phyloP scores from a whole-genome alignment of 495 filamentous ascomycete species.

The Aspergillus panamensis region DNA sequence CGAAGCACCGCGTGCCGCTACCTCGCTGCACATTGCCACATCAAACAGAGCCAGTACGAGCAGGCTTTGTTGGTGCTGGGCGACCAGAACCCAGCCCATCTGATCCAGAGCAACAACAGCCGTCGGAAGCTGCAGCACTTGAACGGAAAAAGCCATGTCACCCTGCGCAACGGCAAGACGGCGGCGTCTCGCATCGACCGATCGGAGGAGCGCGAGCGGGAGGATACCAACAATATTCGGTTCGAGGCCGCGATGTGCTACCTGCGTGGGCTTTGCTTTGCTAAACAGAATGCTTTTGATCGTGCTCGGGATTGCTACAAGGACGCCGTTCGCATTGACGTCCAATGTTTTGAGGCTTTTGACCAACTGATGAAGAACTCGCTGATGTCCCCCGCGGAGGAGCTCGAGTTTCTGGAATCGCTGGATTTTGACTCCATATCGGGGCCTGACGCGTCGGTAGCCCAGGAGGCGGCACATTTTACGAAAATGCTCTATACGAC shows the following conservation, averaged over 20 bases:
- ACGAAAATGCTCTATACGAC: constrained; percentile 97
- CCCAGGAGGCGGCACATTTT: constrained; percentile 86
- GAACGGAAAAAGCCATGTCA: constrained; percentile 49
- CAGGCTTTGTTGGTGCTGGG: constrained; percentile 86
- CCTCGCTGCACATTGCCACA: constrained; percentile 86
- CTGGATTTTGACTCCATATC: constrained; percentile 84
- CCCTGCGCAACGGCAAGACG: constrained; percentile 44
- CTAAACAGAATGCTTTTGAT: constrained; percentile 97
- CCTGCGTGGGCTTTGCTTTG: constrained; percentile 86
- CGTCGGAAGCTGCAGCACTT: constrained; percentile 57
- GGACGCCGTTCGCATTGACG: constrained; percentile 91
- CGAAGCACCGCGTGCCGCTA: constrained; percentile 83
- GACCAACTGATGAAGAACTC: constrained; percentile 97
- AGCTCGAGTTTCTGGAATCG: constrained; percentile 87
- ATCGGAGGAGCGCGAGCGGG: constrained; percentile 61
- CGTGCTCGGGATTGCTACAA: constrained; percentile 98
- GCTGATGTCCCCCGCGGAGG: constrained; percentile 95
- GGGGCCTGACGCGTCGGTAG: constrained; percentile 54
- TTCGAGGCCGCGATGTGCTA: constrained; percentile 98
- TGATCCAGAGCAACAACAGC: constrained; percentile 66
- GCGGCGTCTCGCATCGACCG: constrained; percentile 49
- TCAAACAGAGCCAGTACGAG: constrained; percentile 83
- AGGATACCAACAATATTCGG: constrained; percentile 67
- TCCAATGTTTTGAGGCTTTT: constrained; percentile 97
- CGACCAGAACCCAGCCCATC: constrained; percentile 85